phyloP scores from a whole-genome alignment of 2,329 filamentous ascomycete species.

The Cladosporium sp. region DNA sequence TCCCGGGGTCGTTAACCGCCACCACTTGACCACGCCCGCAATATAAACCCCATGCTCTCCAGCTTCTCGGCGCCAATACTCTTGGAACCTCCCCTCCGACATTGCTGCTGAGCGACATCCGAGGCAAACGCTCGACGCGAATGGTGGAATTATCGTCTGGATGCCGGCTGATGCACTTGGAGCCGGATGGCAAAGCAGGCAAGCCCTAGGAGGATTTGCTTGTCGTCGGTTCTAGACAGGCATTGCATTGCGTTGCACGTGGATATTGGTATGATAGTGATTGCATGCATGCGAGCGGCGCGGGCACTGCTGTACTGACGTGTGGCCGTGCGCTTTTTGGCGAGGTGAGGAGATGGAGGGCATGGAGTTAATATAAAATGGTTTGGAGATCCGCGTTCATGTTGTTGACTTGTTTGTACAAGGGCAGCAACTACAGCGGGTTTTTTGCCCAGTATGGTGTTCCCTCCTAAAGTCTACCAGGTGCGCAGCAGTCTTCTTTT shows the following conservation, averaged over 20 bases:
- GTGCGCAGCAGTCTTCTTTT: slow-evolving; percentile 17
- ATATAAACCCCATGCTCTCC: slow-evolving; percentile 9
- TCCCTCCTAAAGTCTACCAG: slow-evolving; percentile 62
- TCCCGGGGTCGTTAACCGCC: background rate
- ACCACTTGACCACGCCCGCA: background rate
- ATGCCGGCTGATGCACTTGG: background rate
- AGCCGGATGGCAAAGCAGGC: background rate
- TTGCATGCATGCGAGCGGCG: background rate
- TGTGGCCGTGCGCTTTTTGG: background rate
- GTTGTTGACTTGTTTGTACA: background rate
- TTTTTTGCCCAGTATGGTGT: slow-evolving; percentile 47
- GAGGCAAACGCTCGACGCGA: background rate
- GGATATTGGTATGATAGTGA: background rate
- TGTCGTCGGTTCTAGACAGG: background rate
- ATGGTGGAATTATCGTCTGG: slow-evolving; percentile 10
- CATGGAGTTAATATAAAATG: background rate
- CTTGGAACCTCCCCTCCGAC: background rate
- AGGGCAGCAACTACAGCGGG: background rate
- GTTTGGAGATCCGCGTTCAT: background rate
- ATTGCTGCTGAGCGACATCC: background rate
- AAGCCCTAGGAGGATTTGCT: background rate
- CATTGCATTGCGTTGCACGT: background rate
- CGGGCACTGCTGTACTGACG: background rate
- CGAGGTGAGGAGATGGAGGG: background rate
- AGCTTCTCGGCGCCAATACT: slow-evolving; percentile 5